These are phyloP conservation scores for Cercospora zeae-maydis DNA, from an alignment of 2,329 filamentous ascomycete species.

Conservation along the genomic window DNA sequence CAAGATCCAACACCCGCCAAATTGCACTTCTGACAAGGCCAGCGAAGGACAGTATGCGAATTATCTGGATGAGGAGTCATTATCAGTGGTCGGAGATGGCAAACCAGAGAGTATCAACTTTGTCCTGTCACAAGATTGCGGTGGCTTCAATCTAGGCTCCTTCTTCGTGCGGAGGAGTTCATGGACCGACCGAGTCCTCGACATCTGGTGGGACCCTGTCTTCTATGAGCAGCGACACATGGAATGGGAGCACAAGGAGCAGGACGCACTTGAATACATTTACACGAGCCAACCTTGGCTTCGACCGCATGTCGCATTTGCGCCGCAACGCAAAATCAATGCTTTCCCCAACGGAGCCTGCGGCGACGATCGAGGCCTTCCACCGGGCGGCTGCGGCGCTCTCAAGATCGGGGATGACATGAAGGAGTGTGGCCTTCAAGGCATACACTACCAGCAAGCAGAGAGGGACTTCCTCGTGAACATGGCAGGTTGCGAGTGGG, in stretches of 20 bases:
- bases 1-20: slow-evolving; percentile 82
- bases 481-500: slow-evolving; percentile 98
- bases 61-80: slow-evolving; percentile 73
- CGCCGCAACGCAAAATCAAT: slow-evolving; percentile 89
- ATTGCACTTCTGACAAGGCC: slow-evolving; percentile 36
- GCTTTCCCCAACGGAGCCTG: slow-evolving; percentile 90
- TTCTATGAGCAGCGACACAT: slow-evolving; percentile 98
- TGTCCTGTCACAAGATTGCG: slow-evolving; percentile 87
- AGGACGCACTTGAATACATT: slow-evolving; percentile 89
- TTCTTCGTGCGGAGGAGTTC: slow-evolving; percentile 84
- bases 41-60: slow-evolving; percentile 44
- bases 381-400: slow-evolving; percentile 41
- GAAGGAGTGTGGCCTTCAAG: slow-evolving; percentile 34
- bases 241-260: slow-evolving; percentile 98
- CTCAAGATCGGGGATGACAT: slow-evolving; percentile 25
- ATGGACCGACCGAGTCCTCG: slow-evolving; percentile 87
- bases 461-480: slow-evolving; percentile 94
- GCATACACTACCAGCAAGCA: slow-evolving; percentile 77
- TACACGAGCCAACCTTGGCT: slow-evolving; percentile 93
- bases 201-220: slow-evolving; percentile 98
- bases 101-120: slow-evolving; percentile 77
- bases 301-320: slow-evolving; percentile 79
- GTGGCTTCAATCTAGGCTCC: slow-evolving; percentile 92
- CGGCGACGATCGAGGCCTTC: slow-evolving; percentile 69
- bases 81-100: slow-evolving; percentile 72